A percentile compares a stretch with the other conserved stretches of the same genome.
Conservation (phyloP, 345 rosid genomes). For the Eucalyptus grandis region DNA sequence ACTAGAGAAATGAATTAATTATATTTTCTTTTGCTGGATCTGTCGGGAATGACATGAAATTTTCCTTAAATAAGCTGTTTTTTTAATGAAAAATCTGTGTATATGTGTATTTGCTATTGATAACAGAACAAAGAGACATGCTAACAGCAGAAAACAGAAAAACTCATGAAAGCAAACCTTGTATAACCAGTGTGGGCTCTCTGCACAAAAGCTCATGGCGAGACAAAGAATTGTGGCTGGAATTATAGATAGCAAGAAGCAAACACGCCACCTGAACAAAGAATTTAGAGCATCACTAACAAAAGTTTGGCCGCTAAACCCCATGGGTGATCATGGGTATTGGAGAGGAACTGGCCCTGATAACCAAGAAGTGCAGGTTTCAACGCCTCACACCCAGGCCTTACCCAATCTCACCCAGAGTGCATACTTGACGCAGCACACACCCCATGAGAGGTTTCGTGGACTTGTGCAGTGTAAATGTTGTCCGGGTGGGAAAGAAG, state of each 20-base stretch:
- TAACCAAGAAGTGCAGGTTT: not conserved
- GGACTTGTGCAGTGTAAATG: not conserved
- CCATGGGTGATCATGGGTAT: not conserved
- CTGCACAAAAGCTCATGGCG: constrained; percentile 74
- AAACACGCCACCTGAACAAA: constrained; percentile 81
- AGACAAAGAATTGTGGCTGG: constrained; percentile 80
- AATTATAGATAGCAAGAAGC: constrained; percentile 78
- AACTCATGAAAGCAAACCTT: constrained; percentile 40
- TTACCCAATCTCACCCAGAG: not conserved
- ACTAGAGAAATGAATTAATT: not conserved
- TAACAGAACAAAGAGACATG: not conserved
- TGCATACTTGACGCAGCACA: not conserved
- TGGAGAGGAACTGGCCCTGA: not conserved
- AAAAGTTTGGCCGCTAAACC: not conserved
- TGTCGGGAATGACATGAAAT: not conserved
- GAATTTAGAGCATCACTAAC: not conserved
- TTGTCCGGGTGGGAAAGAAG: not conserved
- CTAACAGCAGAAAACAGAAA: not conserved
- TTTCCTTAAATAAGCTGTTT: not conserved
- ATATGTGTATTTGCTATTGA: not conserved
- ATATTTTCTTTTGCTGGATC: not conserved
- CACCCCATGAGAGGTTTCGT: not conserved
- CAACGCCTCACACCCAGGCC: not conserved
- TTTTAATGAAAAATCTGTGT: not conserved
- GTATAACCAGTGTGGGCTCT: constrained; percentile 85